Evolutionary conservation across 139 green algal genomes (phyloP).

Genomic region (Pleodorina starrii): DNA sequence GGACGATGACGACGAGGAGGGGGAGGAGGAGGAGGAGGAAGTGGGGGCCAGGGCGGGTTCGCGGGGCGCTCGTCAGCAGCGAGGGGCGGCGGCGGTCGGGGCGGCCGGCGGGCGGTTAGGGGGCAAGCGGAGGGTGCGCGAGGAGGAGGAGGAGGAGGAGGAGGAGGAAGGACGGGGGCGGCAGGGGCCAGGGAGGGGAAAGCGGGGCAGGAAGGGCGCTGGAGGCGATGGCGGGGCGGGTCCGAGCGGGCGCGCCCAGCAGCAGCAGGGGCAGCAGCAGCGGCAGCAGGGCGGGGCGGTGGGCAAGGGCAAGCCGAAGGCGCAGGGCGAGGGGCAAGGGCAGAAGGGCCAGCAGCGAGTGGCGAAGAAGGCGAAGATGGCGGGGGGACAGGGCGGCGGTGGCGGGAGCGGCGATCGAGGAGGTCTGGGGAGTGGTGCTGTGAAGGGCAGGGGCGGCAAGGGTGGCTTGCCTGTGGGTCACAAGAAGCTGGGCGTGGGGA

Average conservation of each 20-base stretch:
- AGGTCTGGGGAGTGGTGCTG: neutral
- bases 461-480: no score
- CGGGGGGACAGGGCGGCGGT: neutral
- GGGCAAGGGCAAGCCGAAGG: neutral
- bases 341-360: neutral
- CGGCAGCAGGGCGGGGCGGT: neutral
- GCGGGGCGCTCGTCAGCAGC: neutral
- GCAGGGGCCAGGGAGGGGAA: no score
- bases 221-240: neutral
- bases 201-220: neutral
- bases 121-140: neutral
- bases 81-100: no score
- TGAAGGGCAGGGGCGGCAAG: neutral
- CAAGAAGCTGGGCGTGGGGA: neutral
- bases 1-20: neutral
- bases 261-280: neutral
- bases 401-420: neutral
- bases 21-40: neutral
- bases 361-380: slow-evolving; percentile 20
- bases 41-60: neutral
- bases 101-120: neutral
- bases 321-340: neutral
- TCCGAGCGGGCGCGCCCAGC: neutral
- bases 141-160: neutral
- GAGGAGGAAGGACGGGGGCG: no score